Evolutionary conservation across 2,329 filamentous ascomycete genomes (phyloP), one percentile per base, ranked within the genome.

Genomic region (Apiospora saccharicola): DNA sequence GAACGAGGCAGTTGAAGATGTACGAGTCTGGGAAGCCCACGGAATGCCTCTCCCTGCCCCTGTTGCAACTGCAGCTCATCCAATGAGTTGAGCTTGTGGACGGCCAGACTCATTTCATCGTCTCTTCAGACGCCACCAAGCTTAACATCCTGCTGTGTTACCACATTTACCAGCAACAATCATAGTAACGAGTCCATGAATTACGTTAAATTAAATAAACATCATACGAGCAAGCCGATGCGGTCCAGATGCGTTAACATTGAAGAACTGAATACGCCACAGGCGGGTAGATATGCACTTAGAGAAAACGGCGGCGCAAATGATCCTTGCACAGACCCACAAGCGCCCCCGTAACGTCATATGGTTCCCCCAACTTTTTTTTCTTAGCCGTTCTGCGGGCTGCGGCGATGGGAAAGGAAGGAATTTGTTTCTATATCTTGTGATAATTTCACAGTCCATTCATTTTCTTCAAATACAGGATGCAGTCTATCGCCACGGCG

Each of bases 401-500:
- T 34, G 34, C 16, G 41, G 57, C 10, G 57, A 41, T 41, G 34
- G 57, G 57, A 37, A 57, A 30, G 51, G 26, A 51, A 26, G 24
- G 1, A 10, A 49, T 41, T 64, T 41, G 53, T 30, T 41, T 41
- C 8, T 41, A 41, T 41, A 30, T 41, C n/a, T 24, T 41, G 3
- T 22, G 22, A 41, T 19, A 64, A 24, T 19, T 64, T 64, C 22
- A n/a, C 57, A 41, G 34, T 64, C 41, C 34, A 1, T 64, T 64
- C 57, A 64, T 37, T 61, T 64, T 64, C 7, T 30, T 64, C 8
- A 19, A 41, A 14, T 6, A 49, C 71, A 70, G 19, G 13, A 72
- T 73, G 71, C 72, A 64, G 47, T 46, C 73, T 43, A 46, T 71
- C 51, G 26, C 73, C 34, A 22, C 71, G 68, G 51, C 74, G 72